Evolutionary conservation across 371 early-diverging fungal genomes (phyloP).

Genomic region (Mucor plumbeus): DNA sequence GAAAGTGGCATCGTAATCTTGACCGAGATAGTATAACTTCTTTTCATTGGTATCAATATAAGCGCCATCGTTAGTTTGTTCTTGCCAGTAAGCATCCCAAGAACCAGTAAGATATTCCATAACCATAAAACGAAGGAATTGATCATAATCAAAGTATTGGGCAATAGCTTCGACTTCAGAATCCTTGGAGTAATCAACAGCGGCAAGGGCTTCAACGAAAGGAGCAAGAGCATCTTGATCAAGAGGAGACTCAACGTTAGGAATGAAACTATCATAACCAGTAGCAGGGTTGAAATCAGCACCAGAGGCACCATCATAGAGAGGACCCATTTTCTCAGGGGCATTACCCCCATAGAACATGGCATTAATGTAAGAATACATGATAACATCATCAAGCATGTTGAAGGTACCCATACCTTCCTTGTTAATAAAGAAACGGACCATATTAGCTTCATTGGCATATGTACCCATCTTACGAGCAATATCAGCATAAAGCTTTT

Average conservation of each 20-base stretch:
- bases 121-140: conserved; percentile 62
- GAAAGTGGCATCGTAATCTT: conserved; percentile 66
- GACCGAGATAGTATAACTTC: conserved; percentile 52
- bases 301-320: conserved; percentile 62
- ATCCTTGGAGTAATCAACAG: conserved; percentile 45
- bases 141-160: conserved; percentile 49
- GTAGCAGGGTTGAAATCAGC: conserved; percentile 46
- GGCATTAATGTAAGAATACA: conserved; percentile 55
- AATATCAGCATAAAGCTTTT: conserved; percentile 61
- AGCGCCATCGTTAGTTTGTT: conserved; percentile 61
- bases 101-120: conserved; percentile 59
- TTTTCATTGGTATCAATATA: conserved; percentile 51
- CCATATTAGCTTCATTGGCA: conserved; percentile 57
- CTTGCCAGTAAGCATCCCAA: conserved; percentile 67
- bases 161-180: conserved; percentile 40
- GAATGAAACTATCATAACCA: conserved; percentile 38
- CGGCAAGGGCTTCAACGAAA: conserved; percentile 37
- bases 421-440: conserved; percentile 57
- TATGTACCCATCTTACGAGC: conserved; percentile 54
- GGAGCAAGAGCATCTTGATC: conserved; percentile 36
- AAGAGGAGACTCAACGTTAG: conserved; percentile 45
- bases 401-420: conserved; percentile 63
- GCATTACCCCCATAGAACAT: conserved; percentile 54
- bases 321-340: conserved; percentile 50
- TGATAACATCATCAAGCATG: conserved; percentile 55